Conservation (phyloP, 495 filamentous ascomycete genomes). For the Hypoxylon perforatum region DNA sequence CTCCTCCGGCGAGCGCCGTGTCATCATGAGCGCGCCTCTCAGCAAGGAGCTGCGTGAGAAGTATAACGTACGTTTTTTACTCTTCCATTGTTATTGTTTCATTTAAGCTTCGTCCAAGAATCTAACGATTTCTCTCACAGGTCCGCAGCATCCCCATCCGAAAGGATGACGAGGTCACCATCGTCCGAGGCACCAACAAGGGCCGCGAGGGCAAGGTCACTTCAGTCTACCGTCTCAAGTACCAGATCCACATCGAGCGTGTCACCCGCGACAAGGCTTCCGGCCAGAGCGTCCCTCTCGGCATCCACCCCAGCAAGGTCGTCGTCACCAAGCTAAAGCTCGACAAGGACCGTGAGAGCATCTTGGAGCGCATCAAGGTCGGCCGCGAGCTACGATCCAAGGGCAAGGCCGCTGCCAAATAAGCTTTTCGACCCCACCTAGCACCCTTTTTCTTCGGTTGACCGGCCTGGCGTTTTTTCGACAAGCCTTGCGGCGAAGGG, state of each 20-base stretch:
- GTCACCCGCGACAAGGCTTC: conserved; percentile 93
- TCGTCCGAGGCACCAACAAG: conserved; percentile 90
- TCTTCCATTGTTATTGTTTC: conserved; percentile 1
- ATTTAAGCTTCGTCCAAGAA: not conserved
- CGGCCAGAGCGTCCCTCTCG: conserved; percentile 88
- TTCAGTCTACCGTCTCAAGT: conserved; percentile 98
- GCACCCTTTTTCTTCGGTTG: conserved; percentile 22
- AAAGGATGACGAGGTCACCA: conserved; percentile 94
- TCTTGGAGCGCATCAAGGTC: conserved; percentile 84
- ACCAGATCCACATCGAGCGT: conserved; percentile 90
- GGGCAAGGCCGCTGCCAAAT: conserved; percentile 59
- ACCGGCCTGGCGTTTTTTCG: conserved; percentile 34
- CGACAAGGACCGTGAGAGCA: conserved; percentile 96
- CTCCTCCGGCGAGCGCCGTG: conserved; percentile 88
- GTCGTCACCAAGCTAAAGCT: conserved; percentile 98
- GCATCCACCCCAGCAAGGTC: conserved; percentile 91
- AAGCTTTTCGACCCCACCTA: conserved; percentile 9
- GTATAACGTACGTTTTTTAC: conserved; percentile 77
- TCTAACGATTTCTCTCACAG: conserved; percentile 55
- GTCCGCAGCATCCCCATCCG: conserved; percentile 97
- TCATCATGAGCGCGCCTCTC: conserved; percentile 93
- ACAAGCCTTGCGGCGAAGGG: conserved; percentile 35
- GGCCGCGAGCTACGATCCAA: conserved; percentile 76
- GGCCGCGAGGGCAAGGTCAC: conserved; percentile 96
- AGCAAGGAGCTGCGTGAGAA: conserved; percentile 96